phyloP scores from a whole-genome alignment of 2,329 filamentous ascomycete species.

The Graphium sp. region DNA sequence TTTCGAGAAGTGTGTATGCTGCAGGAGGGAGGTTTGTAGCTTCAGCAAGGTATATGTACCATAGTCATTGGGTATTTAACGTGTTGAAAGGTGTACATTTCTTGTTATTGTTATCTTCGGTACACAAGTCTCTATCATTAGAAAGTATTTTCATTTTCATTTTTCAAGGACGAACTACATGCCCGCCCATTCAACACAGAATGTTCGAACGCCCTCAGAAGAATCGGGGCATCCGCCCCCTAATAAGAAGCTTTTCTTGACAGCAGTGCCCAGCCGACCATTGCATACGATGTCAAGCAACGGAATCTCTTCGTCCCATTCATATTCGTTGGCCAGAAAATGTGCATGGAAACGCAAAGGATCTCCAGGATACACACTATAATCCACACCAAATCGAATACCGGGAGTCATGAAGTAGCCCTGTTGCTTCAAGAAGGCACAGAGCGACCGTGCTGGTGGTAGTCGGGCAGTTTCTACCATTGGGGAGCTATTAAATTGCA shows the following conservation, averaged over 20 bases:
- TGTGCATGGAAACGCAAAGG: constrained; percentile 91
- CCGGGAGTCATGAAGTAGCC: constrained; percentile 78
- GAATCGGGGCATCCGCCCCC: constrained; percentile 42
- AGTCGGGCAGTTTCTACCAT: no score
- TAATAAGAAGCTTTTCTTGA: constrained; percentile 89
- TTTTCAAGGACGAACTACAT: no score
- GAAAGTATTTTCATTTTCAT: constrained; percentile 6
- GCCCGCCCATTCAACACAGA: constrained; percentile 85
- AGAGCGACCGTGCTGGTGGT: no score
- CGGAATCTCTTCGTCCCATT: constrained; percentile 77
- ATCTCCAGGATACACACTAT: constrained; percentile 90
- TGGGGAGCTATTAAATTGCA: no score
- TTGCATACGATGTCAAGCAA: constrained; percentile 75
- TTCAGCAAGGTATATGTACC: constrained; percentile 90
- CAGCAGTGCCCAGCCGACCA: constrained; percentile 76
- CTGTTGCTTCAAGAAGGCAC: no score
- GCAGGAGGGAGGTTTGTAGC: constrained; percentile 70
- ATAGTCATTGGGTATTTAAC: constrained; percentile 11
- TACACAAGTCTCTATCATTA: constrained; percentile 1
- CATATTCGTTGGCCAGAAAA: constrained; percentile 69
- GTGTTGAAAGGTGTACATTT: constrained; percentile 3
- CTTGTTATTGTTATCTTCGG: constrained; percentile 1
- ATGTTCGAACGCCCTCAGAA: constrained; percentile 40
- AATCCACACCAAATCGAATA: constrained; percentile 84
- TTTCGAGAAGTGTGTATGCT: constrained; percentile 92